These are phyloP conservation scores for Suillus hirtellus DNA, from an alignment of 768 basidiomycete species.

Conservation along the genomic window DNA sequence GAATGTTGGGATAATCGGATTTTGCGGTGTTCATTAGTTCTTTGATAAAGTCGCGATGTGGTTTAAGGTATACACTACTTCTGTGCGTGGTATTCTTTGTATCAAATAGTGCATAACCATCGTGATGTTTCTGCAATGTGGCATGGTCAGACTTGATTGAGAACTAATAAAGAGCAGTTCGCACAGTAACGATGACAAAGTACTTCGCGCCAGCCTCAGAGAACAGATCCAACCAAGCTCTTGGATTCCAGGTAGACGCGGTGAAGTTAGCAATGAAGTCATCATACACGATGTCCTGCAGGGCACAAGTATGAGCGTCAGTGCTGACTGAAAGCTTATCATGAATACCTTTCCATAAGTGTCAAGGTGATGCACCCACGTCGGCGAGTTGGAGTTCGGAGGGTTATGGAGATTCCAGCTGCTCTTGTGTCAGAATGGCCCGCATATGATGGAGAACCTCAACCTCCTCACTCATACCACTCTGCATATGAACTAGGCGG, in stretches of 20 bases:
- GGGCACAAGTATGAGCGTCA: neutral
- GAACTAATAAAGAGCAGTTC: conserved; percentile 17
- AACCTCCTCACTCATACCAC: conserved; percentile 49
- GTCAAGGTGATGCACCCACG: conserved; percentile 50
- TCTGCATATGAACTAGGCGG: conserved; percentile 47
- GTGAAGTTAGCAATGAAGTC: conserved; percentile 59
- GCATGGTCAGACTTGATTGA: neutral
- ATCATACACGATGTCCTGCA: conserved; percentile 51
- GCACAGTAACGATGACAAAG: conserved; percentile 55
- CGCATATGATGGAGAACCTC: neutral
- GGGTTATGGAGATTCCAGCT: conserved; percentile 44
- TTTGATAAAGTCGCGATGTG: conserved; percentile 50
- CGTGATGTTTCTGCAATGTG: conserved; percentile 54
- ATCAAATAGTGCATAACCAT: conserved; percentile 59
- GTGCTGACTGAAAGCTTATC: neutral
- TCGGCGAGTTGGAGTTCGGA: conserved; percentile 37
- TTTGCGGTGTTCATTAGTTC: conserved; percentile 54
- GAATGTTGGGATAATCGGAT: conserved; percentile 47
- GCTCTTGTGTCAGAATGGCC: neutral
- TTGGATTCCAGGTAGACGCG: conserved; percentile 53
- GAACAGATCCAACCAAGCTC: conserved; percentile 54
- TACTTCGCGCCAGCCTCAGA: conserved; percentile 60
- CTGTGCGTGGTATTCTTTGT: conserved; percentile 53
- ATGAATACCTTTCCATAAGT: conserved; percentile 44
- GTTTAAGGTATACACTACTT: conserved; percentile 48